phyloP scores from a whole-genome alignment of 768 basidiomycete genomes.

The Termitomyces sp. region DNA sequence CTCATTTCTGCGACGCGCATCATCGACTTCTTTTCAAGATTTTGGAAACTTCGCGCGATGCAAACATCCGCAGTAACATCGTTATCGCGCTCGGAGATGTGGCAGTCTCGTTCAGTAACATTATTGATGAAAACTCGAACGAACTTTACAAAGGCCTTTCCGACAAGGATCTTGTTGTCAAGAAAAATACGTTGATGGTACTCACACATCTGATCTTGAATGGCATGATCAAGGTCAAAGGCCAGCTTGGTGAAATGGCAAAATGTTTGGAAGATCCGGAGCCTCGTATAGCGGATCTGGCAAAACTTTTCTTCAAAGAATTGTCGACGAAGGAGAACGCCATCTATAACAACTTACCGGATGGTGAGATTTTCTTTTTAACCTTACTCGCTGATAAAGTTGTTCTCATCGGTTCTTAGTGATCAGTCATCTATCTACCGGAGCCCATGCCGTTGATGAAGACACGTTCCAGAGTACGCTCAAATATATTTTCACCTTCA shows the following conservation, averaged over 20 bases:
- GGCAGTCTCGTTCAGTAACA: slow-evolving; percentile 94
- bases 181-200: slow-evolving; percentile 99
- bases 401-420: slow-evolving; percentile 38
- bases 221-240: slow-evolving; percentile 99
- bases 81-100: slow-evolving; percentile 98
- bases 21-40: slow-evolving; percentile 90
- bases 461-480: slow-evolving; percentile 89
- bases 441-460: slow-evolving; percentile 89
- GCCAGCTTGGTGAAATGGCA: slow-evolving; percentile 99
- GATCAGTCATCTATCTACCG: slow-evolving; percentile 90
- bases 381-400: background rate
- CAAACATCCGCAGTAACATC: slow-evolving; percentile 90
- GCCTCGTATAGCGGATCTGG: slow-evolving; percentile 81
- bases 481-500: slow-evolving; percentile 92
- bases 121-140: slow-evolving; percentile 96
- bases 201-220: slow-evolving; percentile 94
- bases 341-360: slow-evolving; percentile 97
- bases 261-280: slow-evolving; percentile 96
- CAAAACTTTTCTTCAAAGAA: slow-evolving; percentile 97
- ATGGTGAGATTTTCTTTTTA: slow-evolving; percentile 46
- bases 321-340: slow-evolving; percentile 97
- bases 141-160: slow-evolving; percentile 92
- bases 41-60: slow-evolving; percentile 85
- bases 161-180: slow-evolving; percentile 82
- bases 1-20: slow-evolving; percentile 88